Percentiles rank a stretch among this genome's conserved stretches.
Conservation (phyloP, 1,284 basidiomycete species). For the Ganoderma leucocontextum region DNA sequence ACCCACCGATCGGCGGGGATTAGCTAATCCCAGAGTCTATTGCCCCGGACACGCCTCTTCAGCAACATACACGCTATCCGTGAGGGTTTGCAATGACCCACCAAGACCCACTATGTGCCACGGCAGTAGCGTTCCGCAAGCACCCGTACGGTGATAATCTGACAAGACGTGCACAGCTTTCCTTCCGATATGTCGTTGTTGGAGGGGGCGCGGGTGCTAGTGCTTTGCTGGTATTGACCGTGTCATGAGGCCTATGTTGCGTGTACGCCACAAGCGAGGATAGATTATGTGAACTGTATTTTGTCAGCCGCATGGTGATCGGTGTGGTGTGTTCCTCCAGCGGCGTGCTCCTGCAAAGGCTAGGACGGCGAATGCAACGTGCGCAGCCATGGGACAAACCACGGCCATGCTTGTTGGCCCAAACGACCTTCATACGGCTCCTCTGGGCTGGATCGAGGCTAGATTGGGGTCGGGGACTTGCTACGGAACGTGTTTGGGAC, state of each 20-base stretch:
- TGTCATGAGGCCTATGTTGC: neutral
- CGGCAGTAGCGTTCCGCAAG: neutral
- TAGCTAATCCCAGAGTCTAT: conserved; percentile 16
- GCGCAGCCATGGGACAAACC: neutral
- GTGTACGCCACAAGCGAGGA: neutral
- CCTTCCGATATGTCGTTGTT: neutral
- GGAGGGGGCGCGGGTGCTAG: neutral
- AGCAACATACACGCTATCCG: neutral
- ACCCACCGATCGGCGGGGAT: conserved; percentile 16
- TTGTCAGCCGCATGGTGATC: neutral
- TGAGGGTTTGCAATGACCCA: conserved; percentile 5
- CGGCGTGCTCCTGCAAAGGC: neutral
- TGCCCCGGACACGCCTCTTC: conserved; percentile 2
- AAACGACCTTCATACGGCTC: too few relatives aligned
- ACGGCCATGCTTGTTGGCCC: neutral
- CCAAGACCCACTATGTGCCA: neutral
- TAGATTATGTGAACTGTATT: neutral
- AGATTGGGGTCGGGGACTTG: neutral
- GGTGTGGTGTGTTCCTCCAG: neutral
- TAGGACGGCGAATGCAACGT: neutral
- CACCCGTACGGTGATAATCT: neutral
- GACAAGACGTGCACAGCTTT: conserved; percentile 4
- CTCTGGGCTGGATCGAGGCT: neutral
- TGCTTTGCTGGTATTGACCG: neutral
- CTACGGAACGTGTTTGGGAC: neutral